Conservation (phyloP, 2,329 filamentous ascomycete genomes). For the Xylariaceae sp. region DNA sequence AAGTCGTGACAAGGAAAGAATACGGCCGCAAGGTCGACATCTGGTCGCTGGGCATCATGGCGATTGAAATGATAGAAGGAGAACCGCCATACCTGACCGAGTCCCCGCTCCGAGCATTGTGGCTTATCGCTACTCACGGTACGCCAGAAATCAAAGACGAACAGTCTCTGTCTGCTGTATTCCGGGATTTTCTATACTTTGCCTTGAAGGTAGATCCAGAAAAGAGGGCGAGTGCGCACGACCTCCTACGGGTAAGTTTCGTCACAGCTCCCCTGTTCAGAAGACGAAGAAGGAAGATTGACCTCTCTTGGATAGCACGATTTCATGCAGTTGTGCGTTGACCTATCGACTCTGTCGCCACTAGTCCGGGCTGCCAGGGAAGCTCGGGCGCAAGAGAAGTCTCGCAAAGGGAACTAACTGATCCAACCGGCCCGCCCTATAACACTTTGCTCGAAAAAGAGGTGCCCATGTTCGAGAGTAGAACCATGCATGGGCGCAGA, state of each 20-base stretch:
- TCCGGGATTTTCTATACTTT: conserved; percentile 87
- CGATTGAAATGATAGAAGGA: conserved; percentile 99
- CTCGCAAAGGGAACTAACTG: conserved; percentile 53
- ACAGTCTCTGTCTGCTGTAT: conserved; percentile 70
- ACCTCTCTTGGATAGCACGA: conserved; percentile 58
- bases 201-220: conserved; percentile 95
- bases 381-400: conserved; percentile 80
- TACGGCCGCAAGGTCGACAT: conserved; percentile 98
- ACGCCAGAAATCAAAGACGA: conserved; percentile 95
- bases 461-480: no score
- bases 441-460: no score
- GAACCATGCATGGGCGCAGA: no score
- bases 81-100: conserved; percentile 96
- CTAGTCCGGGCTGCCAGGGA: conserved; percentile 81
- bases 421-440: no score
- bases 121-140: conserved; percentile 94
- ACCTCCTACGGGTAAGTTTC: conserved; percentile 75
- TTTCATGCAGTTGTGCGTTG: conserved; percentile 73
- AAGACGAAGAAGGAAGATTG: conserved; percentile 11
- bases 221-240: conserved; percentile 91
- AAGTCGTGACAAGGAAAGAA: conserved; percentile 95
- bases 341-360: conserved; percentile 72
- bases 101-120: conserved; percentile 85
- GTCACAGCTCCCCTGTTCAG: conserved; percentile 8
- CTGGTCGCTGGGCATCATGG: conserved; percentile 98